A percentile compares a stretch with the other conserved stretches of the same genome.
Conservation (phyloP, 1,284 basidiomycete species). For the Leccinum fuscescens region DNA sequence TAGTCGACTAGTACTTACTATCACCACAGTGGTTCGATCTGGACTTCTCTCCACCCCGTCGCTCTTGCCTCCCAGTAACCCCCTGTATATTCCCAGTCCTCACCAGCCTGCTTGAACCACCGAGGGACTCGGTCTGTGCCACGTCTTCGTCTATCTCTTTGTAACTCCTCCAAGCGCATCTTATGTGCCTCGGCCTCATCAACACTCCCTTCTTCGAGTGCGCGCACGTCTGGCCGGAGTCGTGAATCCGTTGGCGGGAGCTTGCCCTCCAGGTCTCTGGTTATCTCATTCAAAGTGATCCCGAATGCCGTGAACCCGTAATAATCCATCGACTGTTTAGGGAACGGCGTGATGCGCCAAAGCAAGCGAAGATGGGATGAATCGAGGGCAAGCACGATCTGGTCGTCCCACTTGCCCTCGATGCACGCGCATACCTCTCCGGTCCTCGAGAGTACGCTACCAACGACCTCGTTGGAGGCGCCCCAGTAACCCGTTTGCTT, state of each 20-base stretch:
- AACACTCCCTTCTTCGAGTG: constrained; percentile 79
- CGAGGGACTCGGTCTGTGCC: constrained; percentile 57
- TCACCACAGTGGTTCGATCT: constrained; percentile 64
- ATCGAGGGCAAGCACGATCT: constrained; percentile 64
- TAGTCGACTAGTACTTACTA: neutral
- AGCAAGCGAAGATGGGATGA: constrained; percentile 69
- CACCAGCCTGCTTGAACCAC: constrained; percentile 72
- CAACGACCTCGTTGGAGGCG: constrained; percentile 71
- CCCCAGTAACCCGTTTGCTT: constrained; percentile 85
- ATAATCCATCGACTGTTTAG: constrained; percentile 69
- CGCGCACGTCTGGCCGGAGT: constrained; percentile 81
- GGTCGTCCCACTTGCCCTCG: constrained; percentile 86
- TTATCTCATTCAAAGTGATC: constrained; percentile 81
- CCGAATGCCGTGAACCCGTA: constrained; percentile 85
- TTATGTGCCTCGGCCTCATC: constrained; percentile 80
- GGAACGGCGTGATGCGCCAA: constrained; percentile 73
- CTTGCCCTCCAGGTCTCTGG: constrained; percentile 62
- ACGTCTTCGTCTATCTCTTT: constrained; percentile 61
- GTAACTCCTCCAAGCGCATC: constrained; percentile 69
- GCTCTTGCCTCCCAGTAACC: constrained; percentile 82
- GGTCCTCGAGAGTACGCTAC: constrained; percentile 52
- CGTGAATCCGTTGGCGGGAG: constrained; percentile 87
- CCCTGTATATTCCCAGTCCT: constrained; percentile 74
- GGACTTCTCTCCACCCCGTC: constrained; percentile 56
- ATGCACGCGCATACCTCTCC: constrained; percentile 57